Base-by-base conservation (phyloP, 305 asterid genomes). In the Fraxinus angustifolia region DNA sequence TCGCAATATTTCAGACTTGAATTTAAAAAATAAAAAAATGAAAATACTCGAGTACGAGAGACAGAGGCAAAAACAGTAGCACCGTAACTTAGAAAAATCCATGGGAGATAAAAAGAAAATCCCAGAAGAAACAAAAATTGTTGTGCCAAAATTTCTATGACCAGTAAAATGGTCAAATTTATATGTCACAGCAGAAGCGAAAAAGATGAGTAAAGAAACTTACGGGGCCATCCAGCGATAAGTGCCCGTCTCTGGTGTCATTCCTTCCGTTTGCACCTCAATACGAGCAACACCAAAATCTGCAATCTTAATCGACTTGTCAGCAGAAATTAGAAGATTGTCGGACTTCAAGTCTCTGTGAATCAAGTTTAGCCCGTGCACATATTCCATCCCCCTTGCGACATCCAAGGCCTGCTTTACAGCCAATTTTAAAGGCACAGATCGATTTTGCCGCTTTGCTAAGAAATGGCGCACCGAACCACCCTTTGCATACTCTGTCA, bases 401-500 rank as follows among this genome's bases (percentile, higher is more conserved):
- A 23, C 26, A 23, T 23, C 26, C 26, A 23, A 23, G 26, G 26
- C 26, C 26, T 23, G 26, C 26, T 23, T 23, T 23, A 23, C 26
- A 23, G 26, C 26, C 26, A 23, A 23, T 23, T 23, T 23, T 23
- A 23, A 23, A 23, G 26, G 26, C 26, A 23, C 26, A 1, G 26
- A 23, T 23, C 26, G 26, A 23, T 23, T 23, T 23, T 91, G 94
- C 75, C 99, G 79, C 87, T 89, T 93, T 28, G 93, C 86, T 90
- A 95, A 88, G 87, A 92, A 95, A 82, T 95, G 99, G 40, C 99
- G 92, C 36, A 95, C 99, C 2, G 99, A 95, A 48, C 99, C 99
- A 36, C 99, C 99, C 88, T 95, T 95, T 30, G 99, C 99, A 81
- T 95, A 95, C 80, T 95, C 99, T 8, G 99, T 93, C 42, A 95